Percentiles rank a stretch among this genome's conserved stretches.
Conservation (phyloP, 306 rosid genomes). For the Neltuma alba region DNA sequence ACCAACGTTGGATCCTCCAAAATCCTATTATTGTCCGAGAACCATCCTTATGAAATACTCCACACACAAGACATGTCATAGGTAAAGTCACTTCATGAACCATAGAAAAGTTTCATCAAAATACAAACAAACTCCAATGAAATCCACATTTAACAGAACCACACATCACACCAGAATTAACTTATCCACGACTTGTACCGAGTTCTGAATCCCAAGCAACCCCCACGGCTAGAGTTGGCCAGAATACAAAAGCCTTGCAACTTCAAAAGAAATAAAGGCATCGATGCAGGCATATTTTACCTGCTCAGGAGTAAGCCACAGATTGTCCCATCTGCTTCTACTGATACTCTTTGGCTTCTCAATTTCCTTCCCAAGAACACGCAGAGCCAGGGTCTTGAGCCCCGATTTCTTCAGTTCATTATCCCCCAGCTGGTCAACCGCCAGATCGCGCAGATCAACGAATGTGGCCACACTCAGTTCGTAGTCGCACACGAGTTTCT, state of each 20-base stretch:
- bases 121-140: no score
- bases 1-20: no score
- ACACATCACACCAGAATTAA: neutral
- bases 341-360: conserved; percentile 31
- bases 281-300: conserved; percentile 46
- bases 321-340: conserved; percentile 38
- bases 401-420: conserved; percentile 13
- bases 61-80: neutral
- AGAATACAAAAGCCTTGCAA: conserved; percentile 27
- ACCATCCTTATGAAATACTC: no score
- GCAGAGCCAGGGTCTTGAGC: conserved; percentile 24
- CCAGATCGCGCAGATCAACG: conserved; percentile 39
- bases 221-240: neutral
- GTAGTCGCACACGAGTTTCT: conserved; percentile 37
- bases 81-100: neutral
- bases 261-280: conserved; percentile 41
- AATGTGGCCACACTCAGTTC: neutral
- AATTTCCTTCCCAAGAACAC: conserved; percentile 24
- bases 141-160: neutral
- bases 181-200: neutral
- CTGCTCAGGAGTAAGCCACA: conserved; percentile 29
- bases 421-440: neutral
- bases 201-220: neutral
- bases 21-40: neutral
- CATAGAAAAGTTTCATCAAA: no score